These are phyloP conservation scores for Rhodosporidiobolus odoratus DNA, from an alignment of 768 basidiomycete genomes.

Conservation along the genomic window DNA sequence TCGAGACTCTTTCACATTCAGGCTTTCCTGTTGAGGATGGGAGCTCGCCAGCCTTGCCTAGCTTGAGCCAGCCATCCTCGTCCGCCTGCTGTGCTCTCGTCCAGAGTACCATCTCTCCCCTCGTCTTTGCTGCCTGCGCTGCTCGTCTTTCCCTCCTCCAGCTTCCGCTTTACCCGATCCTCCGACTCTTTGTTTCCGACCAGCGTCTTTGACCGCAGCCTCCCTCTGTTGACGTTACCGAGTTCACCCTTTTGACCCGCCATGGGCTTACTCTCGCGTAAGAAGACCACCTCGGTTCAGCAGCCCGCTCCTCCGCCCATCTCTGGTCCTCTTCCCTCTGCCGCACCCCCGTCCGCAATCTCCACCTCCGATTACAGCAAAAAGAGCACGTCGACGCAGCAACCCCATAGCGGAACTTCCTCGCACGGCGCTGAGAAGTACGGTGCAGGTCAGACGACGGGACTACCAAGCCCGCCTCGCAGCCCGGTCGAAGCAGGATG, in stretches of 20 bases:
- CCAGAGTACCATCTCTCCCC: not conserved
- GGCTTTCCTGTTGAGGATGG: no score
- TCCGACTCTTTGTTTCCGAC: not conserved
- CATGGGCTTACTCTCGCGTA: constrained; percentile 36
- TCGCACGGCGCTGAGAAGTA: constrained; percentile 8
- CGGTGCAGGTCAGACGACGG: constrained; percentile 5
- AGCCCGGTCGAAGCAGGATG: constrained; percentile 28
- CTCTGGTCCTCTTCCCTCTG: constrained; percentile 19
- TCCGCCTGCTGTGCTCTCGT: not conserved
- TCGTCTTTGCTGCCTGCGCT: no score
- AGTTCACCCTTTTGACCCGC: no score
- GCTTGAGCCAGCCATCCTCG: not conserved
- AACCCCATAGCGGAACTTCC: not conserved
- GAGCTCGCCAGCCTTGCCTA: no score
- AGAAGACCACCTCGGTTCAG: constrained; percentile 17
- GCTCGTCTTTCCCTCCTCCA: no score
- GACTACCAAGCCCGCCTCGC: constrained; percentile 31
- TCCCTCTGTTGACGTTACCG: no score
- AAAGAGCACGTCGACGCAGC: not conserved
- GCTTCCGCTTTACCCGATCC: no score
- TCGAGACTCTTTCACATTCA: no score
- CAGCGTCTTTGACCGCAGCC: not conserved
- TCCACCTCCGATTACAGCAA: constrained; percentile 27
- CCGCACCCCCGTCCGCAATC: constrained; percentile 1
- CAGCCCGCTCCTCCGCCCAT: constrained; percentile 17